Conservation (phyloP, 2,329 filamentous ascomycete genomes). For the Paramyrothecium sp. region DNA sequence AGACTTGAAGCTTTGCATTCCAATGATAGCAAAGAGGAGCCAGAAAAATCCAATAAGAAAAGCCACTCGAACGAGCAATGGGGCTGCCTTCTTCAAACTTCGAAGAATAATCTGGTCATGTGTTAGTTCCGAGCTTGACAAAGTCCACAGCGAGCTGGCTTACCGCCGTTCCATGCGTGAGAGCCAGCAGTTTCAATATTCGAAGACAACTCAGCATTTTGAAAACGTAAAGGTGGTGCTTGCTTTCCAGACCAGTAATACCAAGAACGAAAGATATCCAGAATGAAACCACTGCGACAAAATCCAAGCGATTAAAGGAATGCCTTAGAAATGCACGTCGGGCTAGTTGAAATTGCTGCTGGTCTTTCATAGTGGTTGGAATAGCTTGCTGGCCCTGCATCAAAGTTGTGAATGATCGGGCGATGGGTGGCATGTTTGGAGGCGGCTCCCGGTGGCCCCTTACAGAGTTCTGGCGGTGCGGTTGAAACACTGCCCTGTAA, state of each 20-base stretch:
- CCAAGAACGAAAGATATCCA: constrained; percentile 85
- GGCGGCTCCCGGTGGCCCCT: constrained; percentile 47
- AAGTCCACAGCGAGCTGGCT: constrained; percentile 27
- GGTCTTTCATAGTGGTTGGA: constrained; percentile 67
- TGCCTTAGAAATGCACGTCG: constrained; percentile 90
- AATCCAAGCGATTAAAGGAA: constrained; percentile 93
- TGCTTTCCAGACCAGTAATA: constrained; percentile 65
- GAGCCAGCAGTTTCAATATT: constrained; percentile 83
- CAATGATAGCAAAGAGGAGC: constrained; percentile 94
- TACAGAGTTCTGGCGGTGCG: constrained; percentile 70
- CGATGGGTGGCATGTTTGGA: constrained; percentile 61
- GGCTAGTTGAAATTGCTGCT: constrained; percentile 81
- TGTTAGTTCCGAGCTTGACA: constrained; percentile 8
- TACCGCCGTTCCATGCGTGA: constrained; percentile 91
- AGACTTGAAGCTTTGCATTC: constrained; percentile 92
- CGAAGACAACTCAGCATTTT: constrained; percentile 95
- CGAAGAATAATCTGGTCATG: constrained; percentile 74
- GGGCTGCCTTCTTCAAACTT: constrained; percentile 93
- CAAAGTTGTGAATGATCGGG: constrained; percentile 78
- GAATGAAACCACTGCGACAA: constrained; percentile 89
- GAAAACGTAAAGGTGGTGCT: constrained; percentile 80
- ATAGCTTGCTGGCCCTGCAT: constrained; percentile 59
- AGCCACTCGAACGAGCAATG: constrained; percentile 85
- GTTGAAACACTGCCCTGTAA: constrained; percentile 76
- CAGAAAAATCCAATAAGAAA: constrained; percentile 97